A percentile compares a stretch with the other conserved stretches of the same genome.
phyloP scores from a whole-genome alignment of 2,329 filamentous ascomycete species.

The Stagonosporopsis tanaceti region DNA sequence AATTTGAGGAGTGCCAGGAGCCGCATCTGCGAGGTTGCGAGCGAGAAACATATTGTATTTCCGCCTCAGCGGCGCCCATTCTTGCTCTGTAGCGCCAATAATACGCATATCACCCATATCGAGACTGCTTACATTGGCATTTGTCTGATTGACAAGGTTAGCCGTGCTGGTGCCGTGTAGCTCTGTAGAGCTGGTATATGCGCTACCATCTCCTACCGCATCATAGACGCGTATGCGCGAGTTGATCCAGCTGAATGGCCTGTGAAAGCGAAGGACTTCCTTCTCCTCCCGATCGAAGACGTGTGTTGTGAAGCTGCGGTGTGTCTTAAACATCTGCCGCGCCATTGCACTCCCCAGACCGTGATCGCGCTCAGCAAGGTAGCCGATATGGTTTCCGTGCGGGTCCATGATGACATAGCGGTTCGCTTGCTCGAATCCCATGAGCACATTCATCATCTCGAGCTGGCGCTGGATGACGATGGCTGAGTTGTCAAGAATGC shows the following conservation, averaged over 20 bases:
- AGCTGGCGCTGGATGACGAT: conserved; percentile 69
- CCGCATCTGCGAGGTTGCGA: conserved; percentile 54
- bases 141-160: conserved; percentile 54
- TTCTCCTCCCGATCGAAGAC: conserved; percentile 68
- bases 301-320: conserved; percentile 70
- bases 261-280: conserved; percentile 68
- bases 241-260: conserved; percentile 71
- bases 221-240: conserved; percentile 58
- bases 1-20: conserved; percentile 50
- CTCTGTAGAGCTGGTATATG: conserved; percentile 52
- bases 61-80: conserved; percentile 68
- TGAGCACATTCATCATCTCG: conserved; percentile 71
- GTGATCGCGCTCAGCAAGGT: conserved; percentile 69
- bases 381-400: conserved; percentile 68
- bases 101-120: conserved; percentile 67
- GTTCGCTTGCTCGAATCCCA: conserved; percentile 73
- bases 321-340: conserved; percentile 68
- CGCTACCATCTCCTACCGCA: conserved; percentile 32
- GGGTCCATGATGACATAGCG: conserved; percentile 72
- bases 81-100: conserved; percentile 69
- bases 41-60: conserved; percentile 73
- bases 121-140: conserved; percentile 62
- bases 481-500: conserved; percentile 67
- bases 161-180: conserved; percentile 55
- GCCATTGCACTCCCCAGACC: conserved; percentile 64